Conservation (phyloP, 2,329 filamentous ascomycete genomes). For the Cytospora leucostoma region DNA sequence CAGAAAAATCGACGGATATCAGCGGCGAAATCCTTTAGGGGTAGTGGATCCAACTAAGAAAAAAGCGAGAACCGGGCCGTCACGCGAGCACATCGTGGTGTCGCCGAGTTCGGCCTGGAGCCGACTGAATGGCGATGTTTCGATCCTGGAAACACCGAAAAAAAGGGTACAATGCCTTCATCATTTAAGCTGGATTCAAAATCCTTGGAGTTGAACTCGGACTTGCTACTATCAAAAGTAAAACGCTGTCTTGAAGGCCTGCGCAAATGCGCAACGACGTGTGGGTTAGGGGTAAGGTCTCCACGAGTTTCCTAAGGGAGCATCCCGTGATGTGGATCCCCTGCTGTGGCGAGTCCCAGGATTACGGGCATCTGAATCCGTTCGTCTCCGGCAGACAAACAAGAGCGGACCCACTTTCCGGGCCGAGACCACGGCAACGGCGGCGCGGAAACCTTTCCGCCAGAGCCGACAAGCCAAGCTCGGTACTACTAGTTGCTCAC, state of each 20-base stretch:
- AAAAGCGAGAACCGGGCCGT: constrained; percentile 2
- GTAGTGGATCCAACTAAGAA: neutral
- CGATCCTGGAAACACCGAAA: neutral
- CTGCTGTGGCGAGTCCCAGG: no score
- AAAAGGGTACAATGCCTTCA: no score
- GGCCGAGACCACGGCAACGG: neutral
- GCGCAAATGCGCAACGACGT: no score
- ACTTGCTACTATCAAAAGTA: no score
- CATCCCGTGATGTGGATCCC: no score
- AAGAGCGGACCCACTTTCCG: neutral
- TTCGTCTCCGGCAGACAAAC: neutral
- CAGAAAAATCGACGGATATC: constrained; percentile 12
- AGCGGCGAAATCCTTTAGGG: constrained; percentile 11
- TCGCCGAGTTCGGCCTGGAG: neutral
- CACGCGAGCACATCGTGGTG: constrained; percentile 12
- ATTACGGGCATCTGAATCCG: no score
- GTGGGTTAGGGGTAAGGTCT: no score
- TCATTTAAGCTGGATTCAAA: no score
- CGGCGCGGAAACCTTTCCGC: constrained; percentile 2
- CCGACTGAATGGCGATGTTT: neutral
- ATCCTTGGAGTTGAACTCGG: no score
- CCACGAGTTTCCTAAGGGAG: no score
- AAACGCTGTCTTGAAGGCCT: no score
- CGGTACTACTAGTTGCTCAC: constrained; percentile 18
- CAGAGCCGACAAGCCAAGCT: constrained; percentile 3